These are phyloP conservation scores for Neofusicoccum laricinum DNA, from an alignment of 2,329 filamentous ascomycete genomes.

Conservation along the genomic window DNA sequence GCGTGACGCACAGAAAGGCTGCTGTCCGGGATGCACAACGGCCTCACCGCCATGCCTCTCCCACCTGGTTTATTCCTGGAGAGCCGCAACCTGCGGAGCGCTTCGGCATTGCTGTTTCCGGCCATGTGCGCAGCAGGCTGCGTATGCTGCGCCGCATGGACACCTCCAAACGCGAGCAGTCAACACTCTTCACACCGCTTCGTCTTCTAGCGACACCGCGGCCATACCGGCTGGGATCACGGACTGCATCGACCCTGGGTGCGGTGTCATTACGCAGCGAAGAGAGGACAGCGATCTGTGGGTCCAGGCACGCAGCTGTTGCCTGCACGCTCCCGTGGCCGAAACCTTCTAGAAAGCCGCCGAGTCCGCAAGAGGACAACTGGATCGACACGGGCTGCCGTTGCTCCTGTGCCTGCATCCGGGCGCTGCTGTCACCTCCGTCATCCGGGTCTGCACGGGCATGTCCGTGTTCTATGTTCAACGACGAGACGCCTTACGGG, in stretches of 20 bases:
- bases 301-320: neutral
- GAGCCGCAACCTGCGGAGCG: neutral
- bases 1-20: slow-evolving; percentile 69
- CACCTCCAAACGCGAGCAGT: neutral
- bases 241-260: neutral
- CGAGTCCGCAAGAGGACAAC: neutral
- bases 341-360: neutral
- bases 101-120: neutral
- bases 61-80: neutral
- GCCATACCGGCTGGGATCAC: neutral
- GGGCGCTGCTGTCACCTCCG: neutral
- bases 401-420: neutral
- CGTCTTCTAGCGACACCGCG: neutral
- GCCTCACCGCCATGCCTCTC: slow-evolving; percentile 67
- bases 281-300: neutral
- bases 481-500: neutral
- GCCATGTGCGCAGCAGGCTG: neutral
- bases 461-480: neutral
- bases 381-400: neutral
- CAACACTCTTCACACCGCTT: neutral
- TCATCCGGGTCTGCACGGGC: neutral
- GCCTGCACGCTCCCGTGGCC: neutral
- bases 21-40: slow-evolving; percentile 77
- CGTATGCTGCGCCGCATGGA: neutral
- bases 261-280: neutral